These are phyloP conservation scores for Pseudognaphalium luteoalbum DNA, from an alignment of 129 eudicot species.

Conservation along the genomic window DNA sequence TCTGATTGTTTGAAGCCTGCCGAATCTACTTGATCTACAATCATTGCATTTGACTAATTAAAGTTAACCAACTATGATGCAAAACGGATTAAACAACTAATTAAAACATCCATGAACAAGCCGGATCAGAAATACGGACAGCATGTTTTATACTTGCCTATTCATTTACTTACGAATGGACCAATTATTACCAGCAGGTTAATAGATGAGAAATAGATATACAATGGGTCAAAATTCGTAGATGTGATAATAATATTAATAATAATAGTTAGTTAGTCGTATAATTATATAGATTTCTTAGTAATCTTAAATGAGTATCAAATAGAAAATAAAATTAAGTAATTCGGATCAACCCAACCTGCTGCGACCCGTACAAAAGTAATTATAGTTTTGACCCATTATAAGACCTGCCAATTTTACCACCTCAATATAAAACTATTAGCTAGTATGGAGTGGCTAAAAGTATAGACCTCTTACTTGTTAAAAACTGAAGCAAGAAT, in stretches of 20 bases:
- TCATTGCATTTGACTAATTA: neutral
- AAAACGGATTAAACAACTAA: neutral
- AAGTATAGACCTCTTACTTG: slow-evolving; percentile 38
- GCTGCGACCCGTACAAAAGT: too few relatives aligned
- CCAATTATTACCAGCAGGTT: neutral
- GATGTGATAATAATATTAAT: neutral
- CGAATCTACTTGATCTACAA: neutral
- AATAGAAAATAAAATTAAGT: too few relatives aligned
- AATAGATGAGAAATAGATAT: neutral
- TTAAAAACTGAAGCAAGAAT: slow-evolving; percentile 54
- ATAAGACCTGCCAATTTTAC: too few relatives aligned
- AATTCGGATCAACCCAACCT: too few relatives aligned
- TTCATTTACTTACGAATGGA: neutral
- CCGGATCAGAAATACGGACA: too few relatives aligned
- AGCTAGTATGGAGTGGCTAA: neutral
- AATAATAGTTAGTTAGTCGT: too few relatives aligned
- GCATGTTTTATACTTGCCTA: neutral
- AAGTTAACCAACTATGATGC: neutral
- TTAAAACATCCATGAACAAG: too few relatives aligned
- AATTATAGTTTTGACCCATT: too few relatives aligned
- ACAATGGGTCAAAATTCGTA: neutral
- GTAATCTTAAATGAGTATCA: too few relatives aligned
- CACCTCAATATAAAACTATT: neutral
- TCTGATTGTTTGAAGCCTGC: neutral
- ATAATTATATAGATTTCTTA: too few relatives aligned